phyloP scores from a whole-genome alignment of 2,329 filamentous ascomycete species.

The Didymella lethalis region DNA sequence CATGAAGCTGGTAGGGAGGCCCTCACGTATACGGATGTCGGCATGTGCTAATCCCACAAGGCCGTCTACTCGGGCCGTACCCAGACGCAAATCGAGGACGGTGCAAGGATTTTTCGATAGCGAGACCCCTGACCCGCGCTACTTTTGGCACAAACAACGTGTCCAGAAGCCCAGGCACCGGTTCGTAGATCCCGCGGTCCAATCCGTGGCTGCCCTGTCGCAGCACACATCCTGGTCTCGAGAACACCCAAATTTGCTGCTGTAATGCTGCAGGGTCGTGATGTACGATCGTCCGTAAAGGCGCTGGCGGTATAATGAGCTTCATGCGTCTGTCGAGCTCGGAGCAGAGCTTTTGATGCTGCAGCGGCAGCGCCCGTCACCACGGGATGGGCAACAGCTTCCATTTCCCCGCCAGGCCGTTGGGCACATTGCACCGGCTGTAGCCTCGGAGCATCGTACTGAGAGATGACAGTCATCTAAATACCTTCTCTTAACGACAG shows the following conservation, averaged over 20 bases:
- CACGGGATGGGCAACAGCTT: conserved; percentile 25
- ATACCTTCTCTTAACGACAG: conserved; percentile 48
- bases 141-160: conserved; percentile 49
- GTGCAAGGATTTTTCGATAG: conserved; percentile 25
- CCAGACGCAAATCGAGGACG: conserved; percentile 49
- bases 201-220: conserved; percentile 36
- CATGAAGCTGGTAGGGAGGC: conserved; percentile 1
- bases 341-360: conserved; percentile 21
- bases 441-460: conserved; percentile 40
- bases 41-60: conserved; percentile 30
- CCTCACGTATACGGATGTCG: conserved; percentile 16
- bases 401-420: conserved; percentile 32
- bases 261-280: conserved; percentile 11
- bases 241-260: conserved; percentile 8
- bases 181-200: conserved; percentile 51
- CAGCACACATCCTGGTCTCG: conserved; percentile 20
- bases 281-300: conserved; percentile 3
- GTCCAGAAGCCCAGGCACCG: conserved; percentile 45
- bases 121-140: conserved; percentile 31
- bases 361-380: conserved; percentile 32
- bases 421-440: conserved; percentile 23
- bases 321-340: conserved; percentile 7
- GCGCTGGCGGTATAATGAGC: conserved; percentile 10
- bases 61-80: conserved; percentile 45
- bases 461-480: conserved; percentile 43